Conservation (phyloP, 495 filamentous ascomycete species). For the Polyplosphaeria fusca region DNA sequence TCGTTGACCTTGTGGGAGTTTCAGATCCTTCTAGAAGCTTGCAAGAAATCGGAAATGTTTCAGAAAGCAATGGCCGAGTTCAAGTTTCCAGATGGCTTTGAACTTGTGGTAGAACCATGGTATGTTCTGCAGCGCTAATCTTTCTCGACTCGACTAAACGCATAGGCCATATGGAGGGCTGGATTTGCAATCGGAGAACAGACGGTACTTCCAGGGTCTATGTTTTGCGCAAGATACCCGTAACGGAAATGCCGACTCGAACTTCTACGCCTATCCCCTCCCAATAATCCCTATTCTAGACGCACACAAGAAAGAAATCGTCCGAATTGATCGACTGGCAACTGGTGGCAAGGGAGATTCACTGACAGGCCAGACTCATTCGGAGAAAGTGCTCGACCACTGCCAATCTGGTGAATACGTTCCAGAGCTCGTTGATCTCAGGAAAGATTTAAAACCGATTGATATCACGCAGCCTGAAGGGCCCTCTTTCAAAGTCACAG, state of each 20-base stretch:
- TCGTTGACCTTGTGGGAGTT: slow-evolving; percentile 64
- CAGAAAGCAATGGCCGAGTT: slow-evolving; percentile 59
- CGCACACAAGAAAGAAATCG: slow-evolving; percentile 48
- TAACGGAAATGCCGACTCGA: slow-evolving; percentile 51
- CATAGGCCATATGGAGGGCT: slow-evolving; percentile 59
- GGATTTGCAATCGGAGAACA: slow-evolving; percentile 53
- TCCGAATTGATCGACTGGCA: slow-evolving; percentile 53
- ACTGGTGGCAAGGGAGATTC: slow-evolving; percentile 51
- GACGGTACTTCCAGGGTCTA: slow-evolving; percentile 53
- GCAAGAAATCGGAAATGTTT: slow-evolving; percentile 59
- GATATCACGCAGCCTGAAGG: slow-evolving; percentile 38
- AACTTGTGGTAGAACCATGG: slow-evolving; percentile 66
- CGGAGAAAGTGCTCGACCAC: slow-evolving; percentile 46
- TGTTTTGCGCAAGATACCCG: slow-evolving; percentile 52
- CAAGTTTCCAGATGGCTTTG: slow-evolving; percentile 59
- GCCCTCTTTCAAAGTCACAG: slow-evolving; percentile 35
- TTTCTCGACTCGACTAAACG: background rate
- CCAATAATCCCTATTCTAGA: slow-evolving; percentile 57
- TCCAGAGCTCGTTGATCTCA: slow-evolving; percentile 48
- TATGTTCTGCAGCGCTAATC: background rate
- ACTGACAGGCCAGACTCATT: slow-evolving; percentile 40
- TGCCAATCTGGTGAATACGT: slow-evolving; percentile 50
- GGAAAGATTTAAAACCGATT: slow-evolving; percentile 33
- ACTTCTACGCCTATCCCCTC: slow-evolving; percentile 57
- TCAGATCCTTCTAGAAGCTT: slow-evolving; percentile 54